These are phyloP conservation scores for Leishmania martiniquensis DNA, from an alignment of 208 protist species.

Conservation along the genomic window DNA sequence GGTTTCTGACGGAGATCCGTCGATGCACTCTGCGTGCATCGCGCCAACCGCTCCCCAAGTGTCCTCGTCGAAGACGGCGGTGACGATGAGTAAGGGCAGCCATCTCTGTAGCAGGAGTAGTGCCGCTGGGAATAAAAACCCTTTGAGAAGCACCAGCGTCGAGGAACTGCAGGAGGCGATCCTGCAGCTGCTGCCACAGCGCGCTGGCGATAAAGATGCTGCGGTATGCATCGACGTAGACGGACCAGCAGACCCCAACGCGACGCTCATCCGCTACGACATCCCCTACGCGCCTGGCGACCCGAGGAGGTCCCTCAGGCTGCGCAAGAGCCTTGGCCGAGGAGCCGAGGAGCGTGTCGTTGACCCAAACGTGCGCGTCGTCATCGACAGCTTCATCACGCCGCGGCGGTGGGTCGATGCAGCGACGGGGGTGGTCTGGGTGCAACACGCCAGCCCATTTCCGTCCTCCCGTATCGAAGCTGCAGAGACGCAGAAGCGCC, in stretches of 20 bases:
- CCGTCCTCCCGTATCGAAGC: slow-evolving; percentile 77
- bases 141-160: background rate
- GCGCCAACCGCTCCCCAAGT: slow-evolving; percentile 3
- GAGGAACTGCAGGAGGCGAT: slow-evolving; percentile 27
- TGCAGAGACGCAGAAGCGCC: slow-evolving; percentile 58
- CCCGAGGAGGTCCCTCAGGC: slow-evolving; percentile 56
- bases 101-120: background rate
- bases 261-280: slow-evolving; percentile 82
- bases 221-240: slow-evolving; percentile 64
- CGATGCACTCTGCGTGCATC: slow-evolving; percentile 9
- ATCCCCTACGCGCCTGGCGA: slow-evolving; percentile 73
- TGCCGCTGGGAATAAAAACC: background rate
- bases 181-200: slow-evolving; percentile 39
- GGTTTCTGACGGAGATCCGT: background rate
- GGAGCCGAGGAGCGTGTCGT: slow-evolving; percentile 36
- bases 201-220: slow-evolving; percentile 5
- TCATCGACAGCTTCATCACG: slow-evolving; percentile 85
- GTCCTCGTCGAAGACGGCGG: background rate
- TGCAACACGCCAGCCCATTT: slow-evolving; percentile 84
- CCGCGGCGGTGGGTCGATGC: slow-evolving; percentile 77
- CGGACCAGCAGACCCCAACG: slow-evolving; percentile 58
- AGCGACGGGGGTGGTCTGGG: slow-evolving; percentile 62
- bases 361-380: slow-evolving; percentile 80
- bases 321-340: slow-evolving; percentile 51
- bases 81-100: background rate